These are phyloP conservation scores for Colletotrichum cordylinicola DNA, from an alignment of 2,329 filamentous ascomycete species.

Conservation along the genomic window DNA sequence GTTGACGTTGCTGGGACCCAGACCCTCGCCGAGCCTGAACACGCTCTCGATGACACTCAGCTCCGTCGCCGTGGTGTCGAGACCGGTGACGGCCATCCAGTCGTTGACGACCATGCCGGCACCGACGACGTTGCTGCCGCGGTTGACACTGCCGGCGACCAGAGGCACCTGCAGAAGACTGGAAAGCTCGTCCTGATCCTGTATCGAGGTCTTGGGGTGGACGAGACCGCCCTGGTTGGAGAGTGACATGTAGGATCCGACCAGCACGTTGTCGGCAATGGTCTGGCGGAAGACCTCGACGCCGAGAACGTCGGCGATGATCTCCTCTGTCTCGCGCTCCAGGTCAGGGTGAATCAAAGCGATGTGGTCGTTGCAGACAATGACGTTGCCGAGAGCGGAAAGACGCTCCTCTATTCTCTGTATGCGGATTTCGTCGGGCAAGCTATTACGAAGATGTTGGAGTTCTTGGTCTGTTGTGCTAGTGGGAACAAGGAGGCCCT, in stretches of 20 bases:
- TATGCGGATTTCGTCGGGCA: conserved; percentile 91
- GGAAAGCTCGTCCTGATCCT: conserved; percentile 97
- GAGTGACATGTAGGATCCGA: conserved; percentile 94
- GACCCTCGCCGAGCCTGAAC: conserved; percentile 90
- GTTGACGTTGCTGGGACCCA: conserved; percentile 79
- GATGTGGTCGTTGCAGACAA: conserved; percentile 95
- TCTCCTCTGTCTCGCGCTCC: conserved; percentile 97
- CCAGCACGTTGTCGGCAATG: conserved; percentile 94
- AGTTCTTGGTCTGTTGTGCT: conserved; percentile 98
- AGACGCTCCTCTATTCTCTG: conserved; percentile 97
- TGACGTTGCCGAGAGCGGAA: conserved; percentile 95
- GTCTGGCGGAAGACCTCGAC: conserved; percentile 94
- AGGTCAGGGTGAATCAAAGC: conserved; percentile 95
- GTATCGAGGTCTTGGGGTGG: conserved; percentile 94
- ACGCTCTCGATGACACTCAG: conserved; percentile 95
- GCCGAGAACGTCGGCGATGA: conserved; percentile 91
- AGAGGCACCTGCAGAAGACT: conserved; percentile 93
- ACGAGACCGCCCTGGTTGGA: conserved; percentile 97
- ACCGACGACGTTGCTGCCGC: conserved; percentile 92
- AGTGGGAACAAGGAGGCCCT: conserved; percentile 94
- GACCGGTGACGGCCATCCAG: conserved; percentile 91
- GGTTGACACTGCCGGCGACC: conserved; percentile 92
- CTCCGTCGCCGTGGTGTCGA: conserved; percentile 94
- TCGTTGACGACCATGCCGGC: conserved; percentile 97
- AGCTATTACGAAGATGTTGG: conserved; percentile 92